Evolutionary conservation across 129 eudicot species (phyloP).

Genomic region (Scalesia atractyloides): DNA sequence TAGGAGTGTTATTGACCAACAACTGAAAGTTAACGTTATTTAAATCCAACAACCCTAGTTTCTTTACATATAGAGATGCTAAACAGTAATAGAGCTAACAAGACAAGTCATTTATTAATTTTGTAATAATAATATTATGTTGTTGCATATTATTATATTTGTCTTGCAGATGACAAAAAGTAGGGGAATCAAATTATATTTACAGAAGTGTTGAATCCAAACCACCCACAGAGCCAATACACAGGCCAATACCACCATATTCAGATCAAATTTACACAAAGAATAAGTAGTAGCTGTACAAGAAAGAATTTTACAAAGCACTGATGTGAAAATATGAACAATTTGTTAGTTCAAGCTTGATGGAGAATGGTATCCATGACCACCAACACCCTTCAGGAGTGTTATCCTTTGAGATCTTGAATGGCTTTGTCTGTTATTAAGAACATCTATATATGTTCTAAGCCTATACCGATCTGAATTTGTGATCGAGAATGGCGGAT

Average conservation of each 20-base stretch:
- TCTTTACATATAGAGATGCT: no score
- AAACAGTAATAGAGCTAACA: no score
- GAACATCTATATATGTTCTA: conserved; percentile 67
- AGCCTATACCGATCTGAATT: conserved; percentile 81
- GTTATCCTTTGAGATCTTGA: conserved; percentile 82
- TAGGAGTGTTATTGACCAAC: no score
- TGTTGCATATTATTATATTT: background rate
- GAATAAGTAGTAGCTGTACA: conserved; percentile 48
- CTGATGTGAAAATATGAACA: background rate
- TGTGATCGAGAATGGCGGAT: conserved; percentile 87
- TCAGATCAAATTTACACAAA: conserved; percentile 34
- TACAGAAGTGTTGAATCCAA: conserved; percentile 34
- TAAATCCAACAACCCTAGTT: no score
- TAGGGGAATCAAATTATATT: background rate
- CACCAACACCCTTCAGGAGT: conserved; percentile 54
- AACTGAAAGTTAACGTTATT: no score
- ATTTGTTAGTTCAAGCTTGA: conserved; percentile 40
- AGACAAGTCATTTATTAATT: background rate
- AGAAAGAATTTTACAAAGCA: conserved; percentile 43
- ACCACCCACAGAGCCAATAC: conserved; percentile 17
- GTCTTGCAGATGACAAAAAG: conserved; percentile 1
- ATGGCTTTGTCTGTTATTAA: conserved; percentile 75
- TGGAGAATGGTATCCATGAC: conserved; percentile 42
- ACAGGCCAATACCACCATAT: conserved; percentile 15
- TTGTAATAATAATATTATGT: background rate